Evolutionary conservation across 129 eudicot species (phyloP).

Genomic region (Tagetes patula): DNA sequence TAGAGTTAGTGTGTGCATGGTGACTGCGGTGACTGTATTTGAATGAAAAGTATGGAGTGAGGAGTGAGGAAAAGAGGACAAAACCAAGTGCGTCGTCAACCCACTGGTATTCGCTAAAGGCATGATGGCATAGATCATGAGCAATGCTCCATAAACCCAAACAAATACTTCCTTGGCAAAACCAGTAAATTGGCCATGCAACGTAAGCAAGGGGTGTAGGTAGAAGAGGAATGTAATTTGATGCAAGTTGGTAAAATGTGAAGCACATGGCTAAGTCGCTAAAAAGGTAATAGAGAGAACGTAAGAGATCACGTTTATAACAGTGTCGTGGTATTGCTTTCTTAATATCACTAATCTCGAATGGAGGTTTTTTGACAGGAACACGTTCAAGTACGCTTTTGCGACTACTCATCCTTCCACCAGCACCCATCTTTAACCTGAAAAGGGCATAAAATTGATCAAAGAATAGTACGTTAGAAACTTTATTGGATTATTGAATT

Average conservation of each 20-base stretch:
- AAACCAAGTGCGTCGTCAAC: slow-evolving; percentile 23
- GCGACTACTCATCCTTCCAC: background rate
- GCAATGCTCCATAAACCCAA: slow-evolving; percentile 34
- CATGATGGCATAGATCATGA: slow-evolving; percentile 27
- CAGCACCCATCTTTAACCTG: slow-evolving; percentile 16
- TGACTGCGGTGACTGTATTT: slow-evolving; percentile 35
- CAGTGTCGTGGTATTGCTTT: slow-evolving; percentile 28
- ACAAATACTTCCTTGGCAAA: slow-evolving; percentile 28
- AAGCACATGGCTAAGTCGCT: slow-evolving; percentile 21
- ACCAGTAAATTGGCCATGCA: slow-evolving; percentile 32
- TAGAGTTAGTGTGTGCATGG: slow-evolving; percentile 33
- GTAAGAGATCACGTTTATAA: slow-evolving; percentile 23
- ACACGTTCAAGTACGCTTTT: slow-evolving; percentile 23
- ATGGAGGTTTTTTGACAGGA: slow-evolving; percentile 16
- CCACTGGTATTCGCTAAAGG: slow-evolving; percentile 19
- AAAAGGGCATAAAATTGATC: no score
- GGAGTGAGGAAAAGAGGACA: slow-evolving; percentile 4
- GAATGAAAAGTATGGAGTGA: slow-evolving; percentile 24
- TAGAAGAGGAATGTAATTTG: slow-evolving; percentile 19
- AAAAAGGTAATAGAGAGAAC: slow-evolving; percentile 24
- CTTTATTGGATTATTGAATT: no score
- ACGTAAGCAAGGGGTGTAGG: slow-evolving; percentile 29
- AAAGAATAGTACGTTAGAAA: no score
- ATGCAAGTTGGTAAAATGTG: slow-evolving; percentile 22
- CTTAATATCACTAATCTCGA: slow-evolving; percentile 17